A percentile compares a stretch with the other conserved stretches of the same genome.
These are phyloP conservation scores for Phialophora chinensis DNA, from an alignment of 2,329 filamentous ascomycete genomes.

Conservation along the genomic window DNA sequence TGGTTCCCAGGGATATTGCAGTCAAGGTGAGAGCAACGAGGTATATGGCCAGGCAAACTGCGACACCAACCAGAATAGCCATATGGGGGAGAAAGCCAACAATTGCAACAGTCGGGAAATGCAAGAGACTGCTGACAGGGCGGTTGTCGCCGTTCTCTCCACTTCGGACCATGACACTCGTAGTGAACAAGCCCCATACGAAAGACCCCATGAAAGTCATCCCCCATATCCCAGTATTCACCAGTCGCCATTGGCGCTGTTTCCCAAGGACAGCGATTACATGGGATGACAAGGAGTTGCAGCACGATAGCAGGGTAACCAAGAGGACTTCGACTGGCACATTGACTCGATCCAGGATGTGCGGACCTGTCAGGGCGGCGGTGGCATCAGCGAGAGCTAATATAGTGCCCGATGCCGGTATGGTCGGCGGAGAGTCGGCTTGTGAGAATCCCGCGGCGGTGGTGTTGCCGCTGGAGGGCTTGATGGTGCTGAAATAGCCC, in stretches of 20 bases:
- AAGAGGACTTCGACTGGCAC: slow-evolving; percentile 87
- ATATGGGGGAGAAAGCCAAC: slow-evolving; percentile 94
- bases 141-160: slow-evolving; percentile 36
- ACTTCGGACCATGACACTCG: slow-evolving; percentile 45
- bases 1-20: slow-evolving; percentile 64
- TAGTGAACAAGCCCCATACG: slow-evolving; percentile 70
- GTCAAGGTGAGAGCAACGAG: slow-evolving; percentile 75
- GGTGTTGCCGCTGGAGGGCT: slow-evolving; percentile 37
- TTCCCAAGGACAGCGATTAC: slow-evolving; percentile 78
- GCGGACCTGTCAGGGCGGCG: slow-evolving; percentile 44
- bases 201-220: slow-evolving; percentile 88
- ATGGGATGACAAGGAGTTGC: slow-evolving; percentile 87
- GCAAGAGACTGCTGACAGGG: slow-evolving; percentile 66
- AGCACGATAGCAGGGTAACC: slow-evolving; percentile 83
- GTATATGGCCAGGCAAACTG: slow-evolving; percentile 78
- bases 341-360: slow-evolving; percentile 81
- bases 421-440: slow-evolving; percentile 52
- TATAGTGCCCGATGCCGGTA: slow-evolving; percentile 44
- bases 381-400: slow-evolving; percentile 44
- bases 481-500: slow-evolving; percentile 64
- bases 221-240: slow-evolving; percentile 89
- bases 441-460: slow-evolving; percentile 43
- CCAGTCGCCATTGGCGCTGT: slow-evolving; percentile 77
- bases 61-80: slow-evolving; percentile 80
- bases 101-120: slow-evolving; percentile 93